Evolutionary conservation across 1,284 basidiomycete species (phyloP), one percentile per base, ranked within the genome.

Genomic region (Pyrrhoderma noxium): DNA sequence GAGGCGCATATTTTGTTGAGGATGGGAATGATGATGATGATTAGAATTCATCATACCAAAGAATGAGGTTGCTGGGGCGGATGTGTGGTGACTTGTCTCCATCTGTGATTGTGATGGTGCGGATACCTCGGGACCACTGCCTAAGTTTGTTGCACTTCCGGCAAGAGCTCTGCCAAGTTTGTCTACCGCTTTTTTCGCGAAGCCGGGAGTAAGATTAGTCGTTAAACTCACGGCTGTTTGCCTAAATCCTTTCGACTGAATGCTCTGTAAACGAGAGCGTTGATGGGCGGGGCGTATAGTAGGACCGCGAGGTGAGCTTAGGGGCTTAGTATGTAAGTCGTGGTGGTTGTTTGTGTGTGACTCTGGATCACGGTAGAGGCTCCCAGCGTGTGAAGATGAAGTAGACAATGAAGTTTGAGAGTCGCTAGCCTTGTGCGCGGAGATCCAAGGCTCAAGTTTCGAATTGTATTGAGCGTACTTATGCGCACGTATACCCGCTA

Each of bases 151-250:
- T 16, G 49, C 18, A 23, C 49, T 51, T 39, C 49, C 49, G 27
- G 75, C 77, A 70, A 73, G 78, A 36, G 78, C 79, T 47, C 79
- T 75, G 44, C 80, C 79, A 67, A 89, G 79, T 63, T 77, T 82
- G 66, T 87, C 84, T 3, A 84, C 83, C 2, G 85, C 85, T 55
- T 81, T 76, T 58, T 80, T 82, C 16, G 69, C 70, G 44, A 73
- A 64, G 5, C 69, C 70, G 34, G 82, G 81, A 2, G 77, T 79
- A 51, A 85, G 70, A 36, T 79, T 75, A 47, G 73, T 74, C 1
- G 80, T 76, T 66, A 87, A 78, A 58, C 82, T 85, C 56, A 85
- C 75, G n/a, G 84, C 75, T 22, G 82, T 79, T 63, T 48, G 58
- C 56, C 40, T 36, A 58, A 55, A 51, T 19, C 53, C 53, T 19